Percentiles rank a stretch among this genome's conserved stretches.
Conservation (phyloP, 2,329 filamentous ascomycete genomes). For the Talaromyces rugulosus region DNA sequence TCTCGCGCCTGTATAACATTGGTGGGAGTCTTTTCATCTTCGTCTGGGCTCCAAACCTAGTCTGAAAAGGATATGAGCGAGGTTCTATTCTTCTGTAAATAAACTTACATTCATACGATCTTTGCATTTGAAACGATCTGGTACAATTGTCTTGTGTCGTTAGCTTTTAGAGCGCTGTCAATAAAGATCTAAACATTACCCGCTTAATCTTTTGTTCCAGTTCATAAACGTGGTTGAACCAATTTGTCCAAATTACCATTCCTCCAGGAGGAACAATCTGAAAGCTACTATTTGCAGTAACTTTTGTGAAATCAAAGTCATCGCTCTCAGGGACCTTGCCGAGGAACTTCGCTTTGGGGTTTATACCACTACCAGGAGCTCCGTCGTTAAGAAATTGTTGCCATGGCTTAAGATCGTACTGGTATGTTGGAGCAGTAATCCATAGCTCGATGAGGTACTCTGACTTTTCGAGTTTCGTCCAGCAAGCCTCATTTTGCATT, state of each 20-base stretch:
- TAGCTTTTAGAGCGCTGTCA: not conserved
- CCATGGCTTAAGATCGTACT: constrained; percentile 8
- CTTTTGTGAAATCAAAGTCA: not conserved
- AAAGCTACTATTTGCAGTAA: not conserved
- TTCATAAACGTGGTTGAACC: constrained; percentile 1
- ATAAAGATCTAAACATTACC: not conserved
- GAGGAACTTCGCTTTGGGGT: constrained; percentile 7
- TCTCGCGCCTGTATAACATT: constrained; percentile 7
- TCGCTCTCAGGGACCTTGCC: not conserved
- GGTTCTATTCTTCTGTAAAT: not conserved
- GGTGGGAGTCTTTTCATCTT: constrained; percentile 1
- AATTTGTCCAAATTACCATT: constrained; percentile 4
- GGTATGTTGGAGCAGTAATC: constrained; percentile 10
- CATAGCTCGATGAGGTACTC: constrained; percentile 10
- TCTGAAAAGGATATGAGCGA: not conserved
- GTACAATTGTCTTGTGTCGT: constrained; percentile 4
- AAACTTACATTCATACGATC: not conserved
- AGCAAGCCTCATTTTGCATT: not conserved
- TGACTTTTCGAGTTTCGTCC: constrained; percentile 7
- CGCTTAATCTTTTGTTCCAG: constrained; percentile 1
- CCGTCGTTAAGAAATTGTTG: constrained; percentile 6
- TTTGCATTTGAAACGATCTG: not conserved
- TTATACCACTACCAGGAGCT: constrained; percentile 11
- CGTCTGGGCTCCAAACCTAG: not conserved
- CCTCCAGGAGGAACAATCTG: constrained; percentile 10